Percentiles rank a stretch among this genome's conserved stretches.
These are phyloP conservation scores for Cyberlindnera samutprakarnensis DNA, from an alignment of 805 yeast species.

Conservation along the genomic window DNA sequence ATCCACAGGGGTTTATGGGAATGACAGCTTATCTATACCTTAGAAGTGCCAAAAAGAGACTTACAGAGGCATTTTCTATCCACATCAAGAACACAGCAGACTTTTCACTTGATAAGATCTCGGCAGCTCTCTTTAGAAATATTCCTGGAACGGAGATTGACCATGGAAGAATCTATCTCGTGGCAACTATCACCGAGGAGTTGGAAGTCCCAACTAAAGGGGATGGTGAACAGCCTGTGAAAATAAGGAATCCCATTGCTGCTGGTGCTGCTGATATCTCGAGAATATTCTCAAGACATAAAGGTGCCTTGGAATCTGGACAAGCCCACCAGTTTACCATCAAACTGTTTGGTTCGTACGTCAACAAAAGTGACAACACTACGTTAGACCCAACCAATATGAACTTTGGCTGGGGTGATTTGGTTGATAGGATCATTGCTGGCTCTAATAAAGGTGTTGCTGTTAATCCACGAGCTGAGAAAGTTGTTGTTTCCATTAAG, in stretches of 20 bases:
- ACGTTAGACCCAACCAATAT: conserved; percentile 28
- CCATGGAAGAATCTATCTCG: conserved; percentile 62
- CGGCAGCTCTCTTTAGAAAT: conserved; percentile 75
- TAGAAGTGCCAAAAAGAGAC: conserved; percentile 51
- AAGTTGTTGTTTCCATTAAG: conserved; percentile 59
- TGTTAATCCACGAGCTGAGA: conserved; percentile 73
- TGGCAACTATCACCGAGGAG: conserved; percentile 68
- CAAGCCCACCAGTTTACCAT: conserved; percentile 65
- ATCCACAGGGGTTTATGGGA: conserved; percentile 63
- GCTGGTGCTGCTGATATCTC: conserved; percentile 86
- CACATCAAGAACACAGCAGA: conserved; percentile 52
- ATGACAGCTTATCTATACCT: conserved; percentile 68
- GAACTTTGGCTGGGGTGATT: conserved; percentile 85
- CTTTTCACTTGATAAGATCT: conserved; percentile 54
- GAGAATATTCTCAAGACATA: conserved; percentile 60
- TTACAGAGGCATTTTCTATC: conserved; percentile 77
- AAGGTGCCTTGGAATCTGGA: conserved; percentile 52
- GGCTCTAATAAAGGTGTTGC: conserved; percentile 76
- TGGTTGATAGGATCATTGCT: conserved; percentile 66
- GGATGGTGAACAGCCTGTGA: conserved; percentile 21
- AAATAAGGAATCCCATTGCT: conserved; percentile 71
- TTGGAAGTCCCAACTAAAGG: conserved; percentile 35
- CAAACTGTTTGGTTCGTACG: conserved; percentile 64
- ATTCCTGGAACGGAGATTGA: conserved; percentile 62
- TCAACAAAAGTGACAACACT: conserved; percentile 30